Conservation (phyloP, 768 basidiomycete species). For the Boletus reticuloceps region DNA sequence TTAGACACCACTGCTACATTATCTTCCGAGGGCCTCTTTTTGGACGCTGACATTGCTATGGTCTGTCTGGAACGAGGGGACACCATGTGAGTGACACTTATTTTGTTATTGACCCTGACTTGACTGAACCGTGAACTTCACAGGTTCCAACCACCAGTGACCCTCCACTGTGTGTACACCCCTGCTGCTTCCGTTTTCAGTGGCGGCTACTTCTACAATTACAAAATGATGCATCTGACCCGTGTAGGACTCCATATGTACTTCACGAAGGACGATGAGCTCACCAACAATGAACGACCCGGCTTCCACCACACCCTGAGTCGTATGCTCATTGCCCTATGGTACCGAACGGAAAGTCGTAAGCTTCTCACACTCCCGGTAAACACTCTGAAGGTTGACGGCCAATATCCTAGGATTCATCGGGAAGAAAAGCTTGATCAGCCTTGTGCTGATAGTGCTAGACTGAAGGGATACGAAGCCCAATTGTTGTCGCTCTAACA, state of each 20-base stretch:
- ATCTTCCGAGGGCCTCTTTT: no score
- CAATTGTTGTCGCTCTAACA: no score
- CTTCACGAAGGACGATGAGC: background rate
- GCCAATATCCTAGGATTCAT: background rate
- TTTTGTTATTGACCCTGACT: no score
- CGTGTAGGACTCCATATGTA: background rate
- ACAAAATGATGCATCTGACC: constrained; percentile 2
- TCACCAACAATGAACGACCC: background rate
- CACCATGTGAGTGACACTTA: no score
- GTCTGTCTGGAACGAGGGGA: no score
- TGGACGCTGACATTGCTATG: no score
- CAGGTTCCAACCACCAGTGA: background rate
- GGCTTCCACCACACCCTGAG: background rate
- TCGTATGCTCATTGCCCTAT: background rate
- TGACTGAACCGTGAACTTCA: background rate
- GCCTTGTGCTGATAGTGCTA: background rate
- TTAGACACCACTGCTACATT: no score
- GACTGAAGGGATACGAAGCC: no score
- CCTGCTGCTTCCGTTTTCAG: background rate
- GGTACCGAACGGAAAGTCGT: background rate
- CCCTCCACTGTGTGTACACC: background rate
- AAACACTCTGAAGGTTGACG: background rate
- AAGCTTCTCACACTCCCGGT: background rate
- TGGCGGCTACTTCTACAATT: background rate
- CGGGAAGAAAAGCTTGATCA: background rate